Evolutionary conservation across 2,329 filamentous ascomycete genomes (phyloP).

Genomic region (Zymoseptoria crescenta): DNA sequence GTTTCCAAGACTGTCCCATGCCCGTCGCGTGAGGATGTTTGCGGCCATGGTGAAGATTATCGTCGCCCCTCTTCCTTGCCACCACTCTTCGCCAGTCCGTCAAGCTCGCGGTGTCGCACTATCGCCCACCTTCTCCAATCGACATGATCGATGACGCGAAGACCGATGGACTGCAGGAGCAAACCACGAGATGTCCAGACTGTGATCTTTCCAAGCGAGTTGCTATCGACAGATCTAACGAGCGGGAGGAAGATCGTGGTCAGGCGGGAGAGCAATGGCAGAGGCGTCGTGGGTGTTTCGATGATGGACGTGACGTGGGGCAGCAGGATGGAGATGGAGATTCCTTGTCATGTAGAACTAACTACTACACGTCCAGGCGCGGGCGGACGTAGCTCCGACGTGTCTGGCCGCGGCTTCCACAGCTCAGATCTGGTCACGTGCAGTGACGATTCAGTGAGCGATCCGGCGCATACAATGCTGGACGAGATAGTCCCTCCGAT

Average conservation of each 20-base stretch:
- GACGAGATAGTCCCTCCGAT: neutral
- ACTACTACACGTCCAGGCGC: neutral
- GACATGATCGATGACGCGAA: conserved; percentile 1
- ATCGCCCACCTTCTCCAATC: neutral
- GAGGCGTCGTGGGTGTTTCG: neutral
- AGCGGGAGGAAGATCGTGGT: neutral
- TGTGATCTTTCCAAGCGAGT: neutral
- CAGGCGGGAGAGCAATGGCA: neutral
- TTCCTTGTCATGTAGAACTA: neutral
- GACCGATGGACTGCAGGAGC: neutral
- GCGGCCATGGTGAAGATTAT: conserved; percentile 14
- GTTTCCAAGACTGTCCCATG: conserved; percentile 29
- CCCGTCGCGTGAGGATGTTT: conserved; percentile 19
- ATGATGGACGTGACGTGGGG: neutral
- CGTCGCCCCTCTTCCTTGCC: neutral
- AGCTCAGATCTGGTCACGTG: neutral
- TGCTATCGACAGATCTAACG: neutral
- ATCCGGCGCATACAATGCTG: no score
- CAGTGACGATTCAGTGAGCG: neutral
- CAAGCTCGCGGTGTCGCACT: neutral
- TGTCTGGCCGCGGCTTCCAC: no score
- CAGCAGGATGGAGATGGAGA: neutral
- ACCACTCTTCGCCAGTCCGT: neutral
- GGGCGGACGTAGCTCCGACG: neutral
- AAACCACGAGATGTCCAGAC: neutral